Percentiles rank a stretch among this genome's conserved stretches.
Evolutionary conservation across 2,329 filamentous ascomycete genomes (phyloP).

Genomic region (Claviceps capensis): DNA sequence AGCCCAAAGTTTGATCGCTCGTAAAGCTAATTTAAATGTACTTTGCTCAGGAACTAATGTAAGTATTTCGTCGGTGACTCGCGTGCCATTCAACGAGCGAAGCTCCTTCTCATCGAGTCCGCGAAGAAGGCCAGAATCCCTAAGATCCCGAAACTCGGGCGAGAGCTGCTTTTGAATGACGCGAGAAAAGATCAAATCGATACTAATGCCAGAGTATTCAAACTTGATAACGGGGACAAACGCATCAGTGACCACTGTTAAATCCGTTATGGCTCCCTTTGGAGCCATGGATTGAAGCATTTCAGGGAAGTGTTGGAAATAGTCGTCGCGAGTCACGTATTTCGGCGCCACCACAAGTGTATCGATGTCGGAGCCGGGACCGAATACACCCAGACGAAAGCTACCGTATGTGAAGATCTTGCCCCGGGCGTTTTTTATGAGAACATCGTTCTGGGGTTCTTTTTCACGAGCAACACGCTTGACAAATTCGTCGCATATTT

Average conservation of each 20-base stretch:
- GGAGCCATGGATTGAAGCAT: conserved; percentile 65
- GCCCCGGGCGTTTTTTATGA: conserved; percentile 73
- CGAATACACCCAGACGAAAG: conserved; percentile 86
- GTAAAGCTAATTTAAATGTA: conserved; percentile 76
- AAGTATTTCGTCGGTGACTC: conserved; percentile 88
- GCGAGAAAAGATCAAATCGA: conserved; percentile 83
- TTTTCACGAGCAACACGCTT: conserved; percentile 63
- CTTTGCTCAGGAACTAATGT: conserved; percentile 77
- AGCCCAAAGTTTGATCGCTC: conserved; percentile 94
- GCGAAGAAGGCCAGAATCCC: conserved; percentile 71
- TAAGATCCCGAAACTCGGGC: conserved; percentile 51
- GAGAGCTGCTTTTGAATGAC: conserved; percentile 60
- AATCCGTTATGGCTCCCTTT: conserved; percentile 66
- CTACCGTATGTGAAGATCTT: conserved; percentile 95
- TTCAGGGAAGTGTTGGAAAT: conserved; percentile 79
- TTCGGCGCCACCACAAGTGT: conserved; percentile 85
- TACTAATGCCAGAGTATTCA: conserved; percentile 78
- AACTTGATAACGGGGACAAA: conserved; percentile 98
- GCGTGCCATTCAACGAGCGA: conserved; percentile 82
- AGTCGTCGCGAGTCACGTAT: conserved; percentile 79
- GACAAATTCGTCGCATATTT: conserved; percentile 76
- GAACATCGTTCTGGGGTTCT: conserved; percentile 55
- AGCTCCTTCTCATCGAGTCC: conserved; percentile 80
- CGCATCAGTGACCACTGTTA: conserved; percentile 76
- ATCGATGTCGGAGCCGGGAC: conserved; percentile 94